Evolutionary conservation across 306 rosid species (phyloP).

Genomic region (Begonia fuchsioides): DNA sequence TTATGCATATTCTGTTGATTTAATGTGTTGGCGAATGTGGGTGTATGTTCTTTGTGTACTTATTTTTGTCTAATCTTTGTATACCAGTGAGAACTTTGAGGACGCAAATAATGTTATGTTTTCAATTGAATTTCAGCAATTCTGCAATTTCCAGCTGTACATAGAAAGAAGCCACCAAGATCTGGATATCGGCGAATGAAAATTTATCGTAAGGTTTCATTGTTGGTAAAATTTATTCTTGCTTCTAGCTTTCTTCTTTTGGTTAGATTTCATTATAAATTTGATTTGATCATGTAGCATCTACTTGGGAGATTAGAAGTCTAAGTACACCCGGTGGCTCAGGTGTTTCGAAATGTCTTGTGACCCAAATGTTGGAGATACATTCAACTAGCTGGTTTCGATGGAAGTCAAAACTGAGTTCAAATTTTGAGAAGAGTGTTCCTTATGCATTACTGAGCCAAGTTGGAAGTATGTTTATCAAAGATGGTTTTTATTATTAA

Average conservation of each 20-base stretch:
- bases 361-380: slow-evolving; percentile 85
- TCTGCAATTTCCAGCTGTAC: slow-evolving; percentile 63
- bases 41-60: neutral
- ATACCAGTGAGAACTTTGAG: no score
- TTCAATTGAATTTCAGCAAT: slow-evolving; percentile 56
- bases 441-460: slow-evolving; percentile 80
- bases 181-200: slow-evolving; percentile 73
- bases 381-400: slow-evolving; percentile 46
- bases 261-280: neutral
- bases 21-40: neutral
- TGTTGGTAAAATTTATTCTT: neutral
- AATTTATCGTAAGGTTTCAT: slow-evolving; percentile 65
- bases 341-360: slow-evolving; percentile 44
- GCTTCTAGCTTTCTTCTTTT: neutral
- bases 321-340: slow-evolving; percentile 64
- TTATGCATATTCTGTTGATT: neutral
- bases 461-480: slow-evolving; percentile 63
- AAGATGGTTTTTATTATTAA: slow-evolving; percentile 6
- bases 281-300: slow-evolving; percentile 34
- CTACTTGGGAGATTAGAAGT: slow-evolving; percentile 81
- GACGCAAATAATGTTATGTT: slow-evolving; percentile 1
- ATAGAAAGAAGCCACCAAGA: slow-evolving; percentile 76
- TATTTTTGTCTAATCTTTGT: neutral
- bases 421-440: slow-evolving; percentile 79
- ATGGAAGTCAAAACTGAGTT: slow-evolving; percentile 57